Evolutionary conservation across 2,329 filamentous ascomycete genomes (phyloP).

Genomic region (Xylaria sp.): DNA sequence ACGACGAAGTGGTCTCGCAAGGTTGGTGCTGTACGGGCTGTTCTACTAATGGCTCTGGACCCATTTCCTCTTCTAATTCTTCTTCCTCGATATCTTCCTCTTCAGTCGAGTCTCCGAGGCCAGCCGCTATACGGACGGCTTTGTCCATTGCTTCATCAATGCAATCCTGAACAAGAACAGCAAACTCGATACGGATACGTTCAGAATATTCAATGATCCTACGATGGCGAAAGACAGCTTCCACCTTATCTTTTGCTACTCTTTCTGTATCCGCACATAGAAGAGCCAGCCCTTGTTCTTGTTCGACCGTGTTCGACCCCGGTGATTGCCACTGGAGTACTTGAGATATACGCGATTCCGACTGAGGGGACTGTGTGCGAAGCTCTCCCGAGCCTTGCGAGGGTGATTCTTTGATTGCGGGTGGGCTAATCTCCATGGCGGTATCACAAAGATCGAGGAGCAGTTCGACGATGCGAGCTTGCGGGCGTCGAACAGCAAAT

Average conservation of each 20-base stretch:
- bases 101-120: constrained; percentile 80
- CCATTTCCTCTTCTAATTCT: constrained; percentile 58
- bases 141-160: constrained; percentile 92
- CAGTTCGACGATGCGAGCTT: constrained; percentile 93
- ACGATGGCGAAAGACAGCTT: constrained; percentile 90
- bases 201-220: constrained; percentile 96
- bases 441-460: constrained; percentile 96
- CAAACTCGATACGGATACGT: constrained; percentile 92
- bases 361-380: constrained; percentile 93
- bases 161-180: constrained; percentile 92
- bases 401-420: constrained; percentile 86
- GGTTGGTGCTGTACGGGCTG: constrained; percentile 67
- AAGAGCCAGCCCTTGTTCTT: constrained; percentile 87
- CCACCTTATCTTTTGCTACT: constrained; percentile 86
- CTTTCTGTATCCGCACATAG: constrained; percentile 92
- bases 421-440: constrained; percentile 91
- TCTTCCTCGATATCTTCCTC: constrained; percentile 64
- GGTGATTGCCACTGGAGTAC: constrained; percentile 97
- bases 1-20: constrained; percentile 66
- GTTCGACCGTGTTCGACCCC: constrained; percentile 87
- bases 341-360: constrained; percentile 92
- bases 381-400: constrained; percentile 77
- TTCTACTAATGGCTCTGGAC: constrained; percentile 55
- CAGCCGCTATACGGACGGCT: constrained; percentile 86
- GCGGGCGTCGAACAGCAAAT: constrained; percentile 88